Evolutionary conservation across 2,329 filamentous ascomycete genomes (phyloP), one percentile per base, ranked within the genome.

Genomic region (Beauveria brongniartii): DNA sequence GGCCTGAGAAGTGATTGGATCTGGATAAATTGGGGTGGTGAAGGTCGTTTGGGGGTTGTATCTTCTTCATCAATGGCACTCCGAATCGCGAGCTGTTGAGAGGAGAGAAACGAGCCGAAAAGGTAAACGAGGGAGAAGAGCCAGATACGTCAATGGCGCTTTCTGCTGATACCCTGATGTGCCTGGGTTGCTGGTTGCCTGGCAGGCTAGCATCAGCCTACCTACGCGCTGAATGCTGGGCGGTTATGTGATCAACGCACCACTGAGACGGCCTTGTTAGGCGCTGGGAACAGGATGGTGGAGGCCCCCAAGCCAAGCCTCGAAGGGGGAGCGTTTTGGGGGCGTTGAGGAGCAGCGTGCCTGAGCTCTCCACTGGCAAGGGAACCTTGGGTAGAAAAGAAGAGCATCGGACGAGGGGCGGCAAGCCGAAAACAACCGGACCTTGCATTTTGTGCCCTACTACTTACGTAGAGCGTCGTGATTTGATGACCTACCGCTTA

Each of bases 211-310:
- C 10, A 14, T 28, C 6, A 8, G 8, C 30, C 12, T 34, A 5
- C 30, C 8, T 55, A 44, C 24, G 37, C 37, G 53, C 53, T 30
- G 26, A 20, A 20, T 26, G 30, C 12, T 44, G 43, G 55, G 55
- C 55, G 55, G 44, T 50, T 43, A 50, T 12, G 24, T 7, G 30
- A 50, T 12, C 44, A 22, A 41, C 44, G 44, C 44, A 46, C 55
- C 44, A 57, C 44, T 57, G 46, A 57, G 43, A 14, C 34, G 46
- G n/a, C 47, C 22, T 50, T 46, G 46, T 58, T 58, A 51, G 51
- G 46, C 55, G 55, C 55, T 58, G 46, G 22, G 55, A 26, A 16
- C 54, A 2, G 37, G 54, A 18, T 30, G 43, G n/a, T 30, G 41
- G 41, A 30, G 41, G 30, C 30, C 30, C 30, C 4, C 10, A 34